Evolutionary conservation across 2,329 filamentous ascomycete genomes (phyloP).

Genomic region (Aspergillus pseudoglaucus): DNA sequence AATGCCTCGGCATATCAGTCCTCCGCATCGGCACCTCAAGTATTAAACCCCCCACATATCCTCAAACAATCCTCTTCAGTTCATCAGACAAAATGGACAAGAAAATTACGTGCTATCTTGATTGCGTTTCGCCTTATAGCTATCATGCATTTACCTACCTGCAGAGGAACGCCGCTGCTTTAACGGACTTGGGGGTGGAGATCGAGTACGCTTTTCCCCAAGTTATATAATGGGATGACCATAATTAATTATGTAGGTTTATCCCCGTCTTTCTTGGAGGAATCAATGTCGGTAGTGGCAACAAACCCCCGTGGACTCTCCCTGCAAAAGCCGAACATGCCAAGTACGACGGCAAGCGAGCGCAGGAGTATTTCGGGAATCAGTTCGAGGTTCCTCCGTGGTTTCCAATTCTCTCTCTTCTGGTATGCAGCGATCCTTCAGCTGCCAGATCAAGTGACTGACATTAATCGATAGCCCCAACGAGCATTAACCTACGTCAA

Average conservation of each 20-base stretch:
- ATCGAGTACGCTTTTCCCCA: slow-evolving; percentile 52
- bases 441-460: background rate
- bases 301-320: slow-evolving; percentile 67
- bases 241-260: slow-evolving; percentile 42
- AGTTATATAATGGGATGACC: background rate
- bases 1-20: too few relatives aligned
- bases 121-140: slow-evolving; percentile 58
- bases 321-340: slow-evolving; percentile 61
- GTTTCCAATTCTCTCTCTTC: slow-evolving; percentile 50
- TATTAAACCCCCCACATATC: too few relatives aligned
- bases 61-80: too few relatives aligned
- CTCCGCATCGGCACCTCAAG: too few relatives aligned
- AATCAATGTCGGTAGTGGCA: slow-evolving; percentile 59
- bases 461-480: slow-evolving; percentile 46
- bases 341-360: slow-evolving; percentile 43
- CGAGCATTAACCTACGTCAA: slow-evolving; percentile 64
- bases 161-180: slow-evolving; percentile 46
- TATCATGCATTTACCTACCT: slow-evolving; percentile 53
- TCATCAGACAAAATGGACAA: slow-evolving; percentile 44
- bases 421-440: slow-evolving; percentile 38
- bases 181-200: slow-evolving; percentile 54
- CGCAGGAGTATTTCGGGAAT: slow-evolving; percentile 46
- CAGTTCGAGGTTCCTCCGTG: slow-evolving; percentile 41
- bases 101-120: slow-evolving; percentile 61
- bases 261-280: slow-evolving; percentile 66